Conservation (phyloP, 768 basidiomycete species). For the Amylocystis lapponica region DNA sequence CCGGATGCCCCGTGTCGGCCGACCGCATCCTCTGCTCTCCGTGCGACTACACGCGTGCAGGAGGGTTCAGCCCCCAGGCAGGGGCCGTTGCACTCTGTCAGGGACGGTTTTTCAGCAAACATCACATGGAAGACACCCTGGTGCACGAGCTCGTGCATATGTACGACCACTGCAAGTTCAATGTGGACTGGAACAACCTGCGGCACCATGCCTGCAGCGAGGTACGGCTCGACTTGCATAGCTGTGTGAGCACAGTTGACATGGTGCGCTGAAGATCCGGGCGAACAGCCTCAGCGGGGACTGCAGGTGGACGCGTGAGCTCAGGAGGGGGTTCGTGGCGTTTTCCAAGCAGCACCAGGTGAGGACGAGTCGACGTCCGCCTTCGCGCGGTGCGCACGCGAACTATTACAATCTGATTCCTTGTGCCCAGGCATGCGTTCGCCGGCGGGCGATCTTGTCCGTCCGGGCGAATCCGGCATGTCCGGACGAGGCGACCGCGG, state of each 20-base stretch:
- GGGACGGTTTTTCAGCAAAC: slow-evolving; percentile 72
- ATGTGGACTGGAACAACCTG: slow-evolving; percentile 86
- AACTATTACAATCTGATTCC: slow-evolving; percentile 5
- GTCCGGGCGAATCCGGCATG: slow-evolving; percentile 80
- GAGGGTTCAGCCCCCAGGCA: slow-evolving; percentile 75
- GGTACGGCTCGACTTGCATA: slow-evolving; percentile 43
- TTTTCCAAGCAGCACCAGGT: slow-evolving; percentile 97
- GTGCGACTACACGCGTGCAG: slow-evolving; percentile 67
- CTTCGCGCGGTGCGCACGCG: neutral
- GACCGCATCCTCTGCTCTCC: slow-evolving; percentile 80
- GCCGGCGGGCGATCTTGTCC: slow-evolving; percentile 78
- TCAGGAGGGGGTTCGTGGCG: slow-evolving; percentile 65
- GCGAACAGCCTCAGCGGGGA: slow-evolving; percentile 93
- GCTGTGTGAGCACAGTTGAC: neutral
- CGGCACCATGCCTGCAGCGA: slow-evolving; percentile 96
- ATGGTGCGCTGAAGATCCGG: slow-evolving; percentile 62
- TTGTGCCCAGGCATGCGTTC: slow-evolving; percentile 71
- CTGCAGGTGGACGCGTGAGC: slow-evolving; percentile 80
- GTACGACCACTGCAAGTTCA: slow-evolving; percentile 94
- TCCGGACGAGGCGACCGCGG: slow-evolving; percentile 68
- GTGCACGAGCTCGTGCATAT: slow-evolving; percentile 92
- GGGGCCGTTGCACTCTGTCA: slow-evolving; percentile 84
- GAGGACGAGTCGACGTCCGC: slow-evolving; percentile 16
- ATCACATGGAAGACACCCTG: slow-evolving; percentile 90
- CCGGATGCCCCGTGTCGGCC: slow-evolving; percentile 64